Conservation (phyloP, 768 basidiomycete species). For the Leccinum longicurvipes region DNA sequence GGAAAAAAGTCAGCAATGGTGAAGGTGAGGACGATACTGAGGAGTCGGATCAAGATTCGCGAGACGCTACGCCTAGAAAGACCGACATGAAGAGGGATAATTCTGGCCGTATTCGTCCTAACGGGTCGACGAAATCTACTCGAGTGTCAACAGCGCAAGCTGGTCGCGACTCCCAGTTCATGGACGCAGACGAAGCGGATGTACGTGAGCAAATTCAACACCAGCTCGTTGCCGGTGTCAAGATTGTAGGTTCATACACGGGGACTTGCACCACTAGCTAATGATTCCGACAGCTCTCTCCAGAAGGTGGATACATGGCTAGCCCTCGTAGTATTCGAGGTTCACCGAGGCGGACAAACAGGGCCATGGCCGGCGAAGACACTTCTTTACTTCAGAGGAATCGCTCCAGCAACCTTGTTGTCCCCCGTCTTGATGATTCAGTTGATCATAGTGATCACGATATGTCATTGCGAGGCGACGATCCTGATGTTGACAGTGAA, state of each 20-base stretch:
- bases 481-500: constrained; percentile 56
- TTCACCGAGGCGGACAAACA: constrained; percentile 58
- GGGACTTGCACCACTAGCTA: constrained; percentile 7
- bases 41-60: constrained; percentile 46
- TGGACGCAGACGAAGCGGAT: constrained; percentile 83
- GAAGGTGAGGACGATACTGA: constrained; percentile 36
- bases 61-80: constrained; percentile 58
- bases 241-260: constrained; percentile 47
- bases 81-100: constrained; percentile 40
- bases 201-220: constrained; percentile 87
- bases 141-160: constrained; percentile 42
- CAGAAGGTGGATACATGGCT: constrained; percentile 54
- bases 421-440: constrained; percentile 43
- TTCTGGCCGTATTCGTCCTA: constrained; percentile 31
- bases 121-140: constrained; percentile 25
- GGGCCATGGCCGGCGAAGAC: constrained; percentile 32
- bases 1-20: constrained; percentile 28
- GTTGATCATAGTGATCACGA: constrained; percentile 43
- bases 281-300: constrained; percentile 50
- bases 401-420: constrained; percentile 41
- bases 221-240: constrained; percentile 72
- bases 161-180: constrained; percentile 75
- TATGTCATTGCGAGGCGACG: constrained; percentile 42
- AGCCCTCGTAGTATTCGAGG: constrained; percentile 68
- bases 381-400: constrained; percentile 39